A percentile compares a stretch with the other conserved stretches of the same genome.
Conservation (phyloP, 257 asterid genomes). For the Osmanthus fragrans region DNA sequence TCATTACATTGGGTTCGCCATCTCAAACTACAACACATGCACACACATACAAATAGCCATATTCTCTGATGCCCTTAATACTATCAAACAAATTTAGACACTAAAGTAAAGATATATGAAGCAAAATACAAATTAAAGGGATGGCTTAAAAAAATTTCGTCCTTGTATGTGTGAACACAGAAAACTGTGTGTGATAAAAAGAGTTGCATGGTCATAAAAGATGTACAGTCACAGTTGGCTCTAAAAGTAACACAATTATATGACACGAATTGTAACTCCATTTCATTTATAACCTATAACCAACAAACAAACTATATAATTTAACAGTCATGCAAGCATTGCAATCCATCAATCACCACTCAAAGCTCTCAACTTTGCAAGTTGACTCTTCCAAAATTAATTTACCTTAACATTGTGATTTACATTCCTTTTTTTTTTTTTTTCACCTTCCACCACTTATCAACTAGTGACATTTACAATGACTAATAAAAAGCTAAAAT, state of each 20-base stretch:
- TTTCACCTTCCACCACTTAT: neutral
- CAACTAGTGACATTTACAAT: neutral
- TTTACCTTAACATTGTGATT: neutral
- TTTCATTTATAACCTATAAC: neutral
- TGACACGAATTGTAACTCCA: neutral
- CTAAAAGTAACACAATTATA: neutral
- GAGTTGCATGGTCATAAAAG: neutral
- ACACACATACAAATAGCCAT: slow-evolving; percentile 1
- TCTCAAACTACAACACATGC: slow-evolving; percentile 13
- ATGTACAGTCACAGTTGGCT: neutral
- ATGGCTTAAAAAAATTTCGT: no score
- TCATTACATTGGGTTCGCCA: neutral
- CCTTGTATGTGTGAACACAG: neutral
- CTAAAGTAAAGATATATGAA: neutral
- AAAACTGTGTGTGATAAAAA: neutral
- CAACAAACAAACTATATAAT: neutral
- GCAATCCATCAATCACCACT: neutral
- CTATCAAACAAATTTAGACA: neutral
- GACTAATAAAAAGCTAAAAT: neutral
- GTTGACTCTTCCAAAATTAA: slow-evolving; percentile 3
- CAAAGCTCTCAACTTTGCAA: neutral
- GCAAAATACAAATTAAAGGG: neutral
- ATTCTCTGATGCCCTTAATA: neutral
- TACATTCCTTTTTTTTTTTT: neutral
- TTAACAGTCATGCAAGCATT: neutral